phyloP scores from a whole-genome alignment of 345 rosid genomes.

The Geranium brycei region DNA sequence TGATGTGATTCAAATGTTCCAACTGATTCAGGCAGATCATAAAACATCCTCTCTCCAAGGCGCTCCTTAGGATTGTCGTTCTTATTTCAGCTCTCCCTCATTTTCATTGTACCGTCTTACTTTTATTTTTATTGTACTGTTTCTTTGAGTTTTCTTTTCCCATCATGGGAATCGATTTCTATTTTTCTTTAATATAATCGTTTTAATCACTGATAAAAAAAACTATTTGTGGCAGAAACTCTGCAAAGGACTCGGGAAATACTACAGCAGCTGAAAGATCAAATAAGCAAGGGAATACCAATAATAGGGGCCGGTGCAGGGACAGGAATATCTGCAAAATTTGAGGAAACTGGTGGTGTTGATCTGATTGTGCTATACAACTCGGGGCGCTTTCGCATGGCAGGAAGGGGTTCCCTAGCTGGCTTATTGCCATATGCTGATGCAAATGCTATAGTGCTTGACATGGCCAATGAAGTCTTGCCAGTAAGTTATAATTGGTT shows the following conservation, averaged over 20 bases:
- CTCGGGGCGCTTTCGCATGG: conserved; percentile 96
- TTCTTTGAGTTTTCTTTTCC: no score
- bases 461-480: conserved; percentile 88
- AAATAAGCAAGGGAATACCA: conserved; percentile 54
- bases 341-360: conserved; percentile 97
- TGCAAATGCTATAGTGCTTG: conserved; percentile 79
- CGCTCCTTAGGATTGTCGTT: no score
- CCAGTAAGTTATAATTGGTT: conserved; percentile 44
- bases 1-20: no score
- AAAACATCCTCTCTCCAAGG: no score
- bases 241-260: conserved; percentile 50
- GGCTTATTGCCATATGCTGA: conserved; percentile 91
- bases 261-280: conserved; percentile 53
- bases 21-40: no score
- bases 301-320: conserved; percentile 98
- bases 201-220: background rate
- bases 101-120: no score
- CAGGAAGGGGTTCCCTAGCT: conserved; percentile 94
- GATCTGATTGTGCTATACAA: conserved; percentile 79
- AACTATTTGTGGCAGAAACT: conserved; percentile 43
- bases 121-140: no score
- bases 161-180: no score
- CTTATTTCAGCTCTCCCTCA: no score
- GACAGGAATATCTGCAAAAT: conserved; percentile 95
- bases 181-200: no score